Evolutionary conservation across 495 filamentous ascomycete species (phyloP), one percentile per base, ranked within the genome.

Genomic region (Aspergillus carlsbadensis): DNA sequence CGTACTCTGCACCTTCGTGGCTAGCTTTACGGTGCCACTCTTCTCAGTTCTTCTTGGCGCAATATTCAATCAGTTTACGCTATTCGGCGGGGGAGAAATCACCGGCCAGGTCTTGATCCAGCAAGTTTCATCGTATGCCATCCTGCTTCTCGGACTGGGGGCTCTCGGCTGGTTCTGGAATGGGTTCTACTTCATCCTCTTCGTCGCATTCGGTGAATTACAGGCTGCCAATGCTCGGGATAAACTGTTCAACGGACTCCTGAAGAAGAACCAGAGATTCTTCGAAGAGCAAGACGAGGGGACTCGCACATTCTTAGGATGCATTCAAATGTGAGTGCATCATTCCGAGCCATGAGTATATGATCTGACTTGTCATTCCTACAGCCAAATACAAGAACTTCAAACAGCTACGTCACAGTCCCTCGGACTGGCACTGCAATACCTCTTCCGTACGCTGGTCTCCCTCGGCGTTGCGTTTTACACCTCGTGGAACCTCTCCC

Each of bases 401-500:
- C 91, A 96, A 62, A 77, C 82, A 17, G 88, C 89, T 0, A 85
- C 85, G 2, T 91, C 92, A 1, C 86, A 91, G 56, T 88, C 88
- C 0, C 70, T 98, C 0, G 92, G 91, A 2, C 82, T 86, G 54
- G 62, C 86, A 1, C 55, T 87, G 17, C 82, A 87, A 54, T 83
- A 87, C 49, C 62, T 81, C 2, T 78, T 86, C 20, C 82, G 84
- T 35, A 77, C 82, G 2, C 2, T 87, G 13, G 80, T 81, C 7
- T 85, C 87, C 13, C 74, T 96, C 5, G 74, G 68, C 4, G 70
- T 96, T 6, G 90, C 90, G 0, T 78, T 97, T 11, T 85, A 83
- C 61, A 87, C 81, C 53, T 92, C 90, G 0, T 97, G 87, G 90
- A 84, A 87, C 47, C 79, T 98, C 7, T 92, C 91, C 0, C 72